Percentiles rank a stretch among this genome's conserved stretches.
Evolutionary conservation across 176 grass and related monocot genomes (phyloP).

Genomic region (Oryza meridionalis): DNA sequence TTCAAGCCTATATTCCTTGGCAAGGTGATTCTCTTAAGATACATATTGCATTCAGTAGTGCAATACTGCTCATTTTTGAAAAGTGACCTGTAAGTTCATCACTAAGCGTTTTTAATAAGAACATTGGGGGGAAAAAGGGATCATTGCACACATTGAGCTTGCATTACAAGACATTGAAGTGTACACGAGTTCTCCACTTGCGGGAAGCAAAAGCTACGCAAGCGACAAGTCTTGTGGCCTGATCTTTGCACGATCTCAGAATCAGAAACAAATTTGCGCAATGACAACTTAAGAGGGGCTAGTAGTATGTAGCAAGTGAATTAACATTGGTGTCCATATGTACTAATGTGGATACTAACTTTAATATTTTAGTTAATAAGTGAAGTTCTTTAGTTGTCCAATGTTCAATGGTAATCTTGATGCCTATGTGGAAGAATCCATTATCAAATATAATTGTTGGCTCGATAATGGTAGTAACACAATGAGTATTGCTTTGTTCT

Average conservation of each 20-base stretch:
- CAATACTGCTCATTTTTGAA: not conserved
- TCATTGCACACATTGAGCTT: not conserved
- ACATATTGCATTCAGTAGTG: not conserved
- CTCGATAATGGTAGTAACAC: not conserved
- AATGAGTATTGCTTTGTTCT: not conserved
- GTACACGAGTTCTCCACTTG: not conserved
- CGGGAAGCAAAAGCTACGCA: not conserved
- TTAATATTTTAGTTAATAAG: constrained; percentile 6
- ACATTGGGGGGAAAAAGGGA: no score
- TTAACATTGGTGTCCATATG: not conserved
- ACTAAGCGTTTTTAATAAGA: not conserved
- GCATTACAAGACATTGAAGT: not conserved
- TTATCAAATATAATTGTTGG: not conserved
- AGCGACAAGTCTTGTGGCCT: not conserved
- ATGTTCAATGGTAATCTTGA: constrained; percentile 7
- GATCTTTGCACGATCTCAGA: not conserved
- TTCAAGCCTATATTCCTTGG: constrained; percentile 99
- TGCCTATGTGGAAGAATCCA: not conserved
- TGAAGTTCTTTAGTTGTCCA: not conserved
- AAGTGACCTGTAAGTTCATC: not conserved
- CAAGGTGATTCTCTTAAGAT: constrained; percentile 56
- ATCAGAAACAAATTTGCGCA: not conserved
- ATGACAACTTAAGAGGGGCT: not conserved
- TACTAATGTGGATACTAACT: not conserved
- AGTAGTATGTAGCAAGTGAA: not conserved